Evolutionary conservation across 1,284 basidiomycete genomes (phyloP).

Genomic region (Ustilago crameri): DNA sequence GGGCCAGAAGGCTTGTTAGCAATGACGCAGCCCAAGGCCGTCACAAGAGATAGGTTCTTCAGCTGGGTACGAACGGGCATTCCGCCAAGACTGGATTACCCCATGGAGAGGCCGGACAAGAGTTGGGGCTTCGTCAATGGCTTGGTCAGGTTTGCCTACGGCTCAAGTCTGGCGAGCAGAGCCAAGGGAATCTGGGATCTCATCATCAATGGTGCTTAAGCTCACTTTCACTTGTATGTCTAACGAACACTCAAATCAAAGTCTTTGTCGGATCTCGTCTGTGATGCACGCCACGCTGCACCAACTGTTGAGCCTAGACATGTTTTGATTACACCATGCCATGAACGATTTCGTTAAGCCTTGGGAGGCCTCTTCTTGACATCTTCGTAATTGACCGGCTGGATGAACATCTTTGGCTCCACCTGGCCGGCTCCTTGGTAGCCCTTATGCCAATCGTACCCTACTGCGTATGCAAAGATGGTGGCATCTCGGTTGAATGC

Average conservation of each 20-base stretch:
- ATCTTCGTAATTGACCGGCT: constrained; percentile 61
- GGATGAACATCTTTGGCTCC: constrained; percentile 60
- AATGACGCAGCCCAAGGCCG: constrained; percentile 85
- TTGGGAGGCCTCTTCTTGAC: constrained; percentile 62
- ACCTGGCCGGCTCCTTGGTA: constrained; percentile 53
- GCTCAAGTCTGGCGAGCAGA: constrained; percentile 1
- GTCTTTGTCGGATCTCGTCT: too few species aligned
- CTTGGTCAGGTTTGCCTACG: constrained; percentile 35
- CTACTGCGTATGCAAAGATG: constrained; percentile 66
- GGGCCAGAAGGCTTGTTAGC: constrained; percentile 90
- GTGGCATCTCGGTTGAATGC: constrained; percentile 62
- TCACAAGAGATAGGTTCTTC: constrained; percentile 86
- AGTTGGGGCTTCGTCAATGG: constrained; percentile 39
- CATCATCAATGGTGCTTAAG: constrained; percentile 10
- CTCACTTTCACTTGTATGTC: not conserved
- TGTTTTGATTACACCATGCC: too few species aligned
- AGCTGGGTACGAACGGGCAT: constrained; percentile 83
- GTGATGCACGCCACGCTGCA: too few species aligned
- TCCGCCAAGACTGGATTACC: constrained; percentile 72
- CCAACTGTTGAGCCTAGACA: too few species aligned
- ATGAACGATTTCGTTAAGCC: too few species aligned
- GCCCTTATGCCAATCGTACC: constrained; percentile 68
- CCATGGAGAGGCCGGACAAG: constrained; percentile 37
- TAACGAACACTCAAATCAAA: not conserved
- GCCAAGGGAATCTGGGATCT: constrained; percentile 15